Evolutionary conservation across 2,329 filamentous ascomycete genomes (phyloP).

Genomic region (Malbranchea cinnamomea): DNA sequence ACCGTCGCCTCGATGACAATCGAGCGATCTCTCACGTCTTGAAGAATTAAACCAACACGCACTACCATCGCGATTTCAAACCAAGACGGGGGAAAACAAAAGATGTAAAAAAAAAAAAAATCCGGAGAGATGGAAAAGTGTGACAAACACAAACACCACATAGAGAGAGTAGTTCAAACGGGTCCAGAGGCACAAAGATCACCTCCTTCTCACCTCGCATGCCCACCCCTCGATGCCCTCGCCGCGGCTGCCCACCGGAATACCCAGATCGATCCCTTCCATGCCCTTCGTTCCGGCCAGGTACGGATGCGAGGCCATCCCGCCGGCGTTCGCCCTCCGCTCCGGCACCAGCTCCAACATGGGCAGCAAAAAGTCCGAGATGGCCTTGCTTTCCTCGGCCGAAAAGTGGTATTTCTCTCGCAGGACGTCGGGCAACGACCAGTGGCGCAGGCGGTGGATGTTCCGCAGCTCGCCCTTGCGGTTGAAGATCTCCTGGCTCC

Average conservation of each 20-base stretch:
- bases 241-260: constrained; percentile 66
- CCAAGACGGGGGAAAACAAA: constrained; percentile 3
- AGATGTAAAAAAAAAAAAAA: constrained; percentile 1
- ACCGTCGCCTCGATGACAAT: constrained; percentile 2
- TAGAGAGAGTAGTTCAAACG: background rate
- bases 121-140: constrained; percentile 3
- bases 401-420: constrained; percentile 95
- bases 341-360: constrained; percentile 86
- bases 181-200: constrained; percentile 6
- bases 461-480: constrained; percentile 92
- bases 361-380: constrained; percentile 70
- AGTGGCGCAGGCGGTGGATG: constrained; percentile 90
- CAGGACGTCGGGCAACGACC: constrained; percentile 84
- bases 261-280: constrained; percentile 59
- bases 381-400: constrained; percentile 61
- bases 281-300: constrained; percentile 78
- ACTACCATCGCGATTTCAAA: too few species aligned
- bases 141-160: background rate
- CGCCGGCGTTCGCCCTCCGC: constrained; percentile 83
- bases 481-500: constrained; percentile 98
- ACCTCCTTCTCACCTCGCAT: constrained; percentile 72
- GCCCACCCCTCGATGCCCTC: constrained; percentile 94
- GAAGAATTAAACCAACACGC: too few species aligned
- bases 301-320: constrained; percentile 79
- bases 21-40: too few species aligned